Conservation (phyloP, 2,329 filamentous ascomycete species). For the Diaporthe citriasiana region DNA sequence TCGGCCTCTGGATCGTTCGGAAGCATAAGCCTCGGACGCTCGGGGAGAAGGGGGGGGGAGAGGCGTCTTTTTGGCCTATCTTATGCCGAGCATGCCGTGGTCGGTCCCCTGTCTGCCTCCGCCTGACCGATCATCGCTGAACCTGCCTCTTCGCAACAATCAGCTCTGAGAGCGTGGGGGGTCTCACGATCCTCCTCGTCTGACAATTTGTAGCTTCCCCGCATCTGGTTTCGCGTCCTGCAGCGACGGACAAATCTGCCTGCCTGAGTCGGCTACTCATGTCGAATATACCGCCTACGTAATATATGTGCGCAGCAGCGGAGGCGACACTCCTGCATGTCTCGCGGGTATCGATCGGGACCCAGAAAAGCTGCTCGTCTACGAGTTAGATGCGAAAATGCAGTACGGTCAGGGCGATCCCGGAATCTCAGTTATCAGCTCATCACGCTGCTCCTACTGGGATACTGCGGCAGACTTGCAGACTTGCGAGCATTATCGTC, state of each 20-base stretch:
- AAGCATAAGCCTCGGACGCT: slow-evolving; percentile 10
- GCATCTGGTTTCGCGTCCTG: slow-evolving; percentile 27
- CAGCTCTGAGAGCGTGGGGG: slow-evolving; percentile 8
- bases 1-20: slow-evolving; percentile 6
- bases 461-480: slow-evolving; percentile 11
- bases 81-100: slow-evolving; percentile 27
- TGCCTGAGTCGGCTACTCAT: slow-evolving; percentile 5
- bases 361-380: slow-evolving; percentile 8
- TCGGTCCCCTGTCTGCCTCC: slow-evolving; percentile 23
- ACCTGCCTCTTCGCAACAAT: slow-evolving; percentile 23
- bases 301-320: slow-evolving; percentile 15
- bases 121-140: slow-evolving; percentile 13
- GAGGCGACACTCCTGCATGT: slow-evolving; percentile 9
- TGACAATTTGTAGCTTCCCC: slow-evolving; percentile 26
- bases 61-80: slow-evolving; percentile 4
- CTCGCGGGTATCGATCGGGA: slow-evolving; percentile 32
- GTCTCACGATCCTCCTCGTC: slow-evolving; percentile 16
- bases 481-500: slow-evolving; percentile 9
- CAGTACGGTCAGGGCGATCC: slow-evolving; percentile 16
- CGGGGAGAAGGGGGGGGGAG: neutral
- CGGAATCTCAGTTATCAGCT: neutral
- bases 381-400: slow-evolving; percentile 17
- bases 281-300: neutral
- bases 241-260: slow-evolving; percentile 10
- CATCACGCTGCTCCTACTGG: slow-evolving; percentile 2